Evolutionary conservation across 1,284 basidiomycete species (phyloP).

Genomic region (Marasmius oreades): DNA sequence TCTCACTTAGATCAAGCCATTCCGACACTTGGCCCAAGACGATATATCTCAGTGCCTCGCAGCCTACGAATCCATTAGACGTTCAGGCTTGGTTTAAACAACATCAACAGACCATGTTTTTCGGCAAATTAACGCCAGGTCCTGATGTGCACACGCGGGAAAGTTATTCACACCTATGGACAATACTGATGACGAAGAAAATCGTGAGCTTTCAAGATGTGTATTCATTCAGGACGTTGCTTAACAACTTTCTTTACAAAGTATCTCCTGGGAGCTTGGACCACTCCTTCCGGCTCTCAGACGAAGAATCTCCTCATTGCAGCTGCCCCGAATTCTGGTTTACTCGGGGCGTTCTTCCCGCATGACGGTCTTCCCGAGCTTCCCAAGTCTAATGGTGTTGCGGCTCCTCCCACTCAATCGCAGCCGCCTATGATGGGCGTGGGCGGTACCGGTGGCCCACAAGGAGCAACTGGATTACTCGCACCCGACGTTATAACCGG

Average conservation of each 20-base stretch:
- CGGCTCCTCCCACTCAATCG: background rate
- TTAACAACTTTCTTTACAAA: background rate
- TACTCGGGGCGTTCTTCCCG: background rate
- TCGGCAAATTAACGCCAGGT: background rate
- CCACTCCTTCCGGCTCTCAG: background rate
- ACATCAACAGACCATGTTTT: background rate
- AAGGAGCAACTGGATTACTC: background rate
- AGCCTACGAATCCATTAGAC: background rate
- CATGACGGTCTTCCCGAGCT: background rate
- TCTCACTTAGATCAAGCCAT: background rate
- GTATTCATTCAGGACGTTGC: background rate
- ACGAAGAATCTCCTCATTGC: background rate
- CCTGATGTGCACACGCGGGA: background rate
- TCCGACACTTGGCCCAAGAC: background rate
- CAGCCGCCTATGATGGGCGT: background rate
- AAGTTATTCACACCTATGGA: background rate
- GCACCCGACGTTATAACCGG: background rate
- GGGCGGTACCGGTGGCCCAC: too few relatives aligned
- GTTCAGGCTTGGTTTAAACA: background rate
- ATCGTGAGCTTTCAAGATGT: background rate
- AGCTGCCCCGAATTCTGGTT: background rate
- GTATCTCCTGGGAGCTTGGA: conserved; percentile 1
- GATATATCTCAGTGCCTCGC: background rate
- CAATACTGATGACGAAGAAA: background rate
- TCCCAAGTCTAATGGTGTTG: background rate